Percentiles rank a stretch among this genome's conserved stretches.
Conservation (phyloP, 192 early-diverging fungal species). For the Rhizophagus clarus region DNA sequence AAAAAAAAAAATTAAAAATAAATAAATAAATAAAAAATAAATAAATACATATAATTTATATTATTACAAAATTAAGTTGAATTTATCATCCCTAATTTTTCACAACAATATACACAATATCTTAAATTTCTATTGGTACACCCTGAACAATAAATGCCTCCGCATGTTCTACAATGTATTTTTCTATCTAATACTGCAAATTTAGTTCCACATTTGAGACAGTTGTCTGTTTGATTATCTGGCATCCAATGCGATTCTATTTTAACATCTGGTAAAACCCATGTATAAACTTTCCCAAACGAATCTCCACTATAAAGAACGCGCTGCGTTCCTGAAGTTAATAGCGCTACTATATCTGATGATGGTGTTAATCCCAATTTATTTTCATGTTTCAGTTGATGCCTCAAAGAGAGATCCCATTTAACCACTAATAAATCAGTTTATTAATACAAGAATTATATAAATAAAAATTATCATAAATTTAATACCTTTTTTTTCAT, state of each 20-base stretch:
- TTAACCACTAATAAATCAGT: not conserved
- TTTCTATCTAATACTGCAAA: slow-evolving; percentile 60
- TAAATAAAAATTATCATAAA: not conserved
- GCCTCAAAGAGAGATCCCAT: slow-evolving; percentile 22
- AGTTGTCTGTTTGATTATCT: slow-evolving; percentile 49
- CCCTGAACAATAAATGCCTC: slow-evolving; percentile 51
- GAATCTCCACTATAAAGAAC: slow-evolving; percentile 56
- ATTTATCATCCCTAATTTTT: slow-evolving; percentile 4
- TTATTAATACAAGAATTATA: not conserved
- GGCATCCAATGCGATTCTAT: slow-evolving; percentile 52
- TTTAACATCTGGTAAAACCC: slow-evolving; percentile 55
- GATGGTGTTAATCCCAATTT: not conserved
- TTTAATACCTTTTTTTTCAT: not conserved
- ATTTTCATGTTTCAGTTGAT: slow-evolving; percentile 19
- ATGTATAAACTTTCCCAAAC: slow-evolving; percentile 48
- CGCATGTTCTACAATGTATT: slow-evolving; percentile 56
- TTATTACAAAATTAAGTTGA: not conserved
- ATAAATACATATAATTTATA: not conserved
- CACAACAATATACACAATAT: slow-evolving; percentile 30
- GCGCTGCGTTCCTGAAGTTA: slow-evolving; percentile 33
- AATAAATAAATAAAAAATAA: no score
- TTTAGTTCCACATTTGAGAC: slow-evolving; percentile 51
- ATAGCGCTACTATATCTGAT: slow-evolving; percentile 9
- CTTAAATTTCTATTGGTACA: slow-evolving; percentile 35
- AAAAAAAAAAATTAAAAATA: no score